Percentiles rank a stretch among this genome's conserved stretches.
phyloP scores from a whole-genome alignment of 1,284 basidiomycete genomes.

The Schizophyllum commune region DNA sequence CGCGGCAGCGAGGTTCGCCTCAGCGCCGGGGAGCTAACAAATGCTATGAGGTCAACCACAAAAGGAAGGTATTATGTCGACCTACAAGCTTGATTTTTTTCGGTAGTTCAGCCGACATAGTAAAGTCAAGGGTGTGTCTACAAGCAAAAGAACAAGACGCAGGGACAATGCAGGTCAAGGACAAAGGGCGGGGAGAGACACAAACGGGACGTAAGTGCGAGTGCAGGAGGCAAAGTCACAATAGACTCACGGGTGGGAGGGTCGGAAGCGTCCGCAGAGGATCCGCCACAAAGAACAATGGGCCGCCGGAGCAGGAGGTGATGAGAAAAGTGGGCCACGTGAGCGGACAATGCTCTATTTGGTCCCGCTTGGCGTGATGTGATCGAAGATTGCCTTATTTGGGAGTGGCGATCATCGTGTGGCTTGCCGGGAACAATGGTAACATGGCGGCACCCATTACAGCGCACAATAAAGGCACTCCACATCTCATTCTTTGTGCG shows the following conservation, averaged over 20 bases:
- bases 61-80: neutral
- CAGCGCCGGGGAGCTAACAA: conserved; percentile 64
- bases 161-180: neutral
- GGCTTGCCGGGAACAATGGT: neutral
- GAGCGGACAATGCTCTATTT: neutral
- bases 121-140: neutral
- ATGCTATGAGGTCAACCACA: neutral
- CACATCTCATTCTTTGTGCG: neutral
- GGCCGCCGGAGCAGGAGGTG: neutral
- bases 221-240: neutral
- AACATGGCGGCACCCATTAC: neutral
- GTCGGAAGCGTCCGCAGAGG: neutral
- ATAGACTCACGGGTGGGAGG: neutral
- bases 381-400: neutral
- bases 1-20: conserved; percentile 79
- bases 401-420: neutral
- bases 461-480: neutral
- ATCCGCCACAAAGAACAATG: neutral
- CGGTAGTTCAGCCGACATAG: conserved; percentile 29
- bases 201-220: neutral
- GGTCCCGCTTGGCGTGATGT: neutral
- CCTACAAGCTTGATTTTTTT: conserved; percentile 54
- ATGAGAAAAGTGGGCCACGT: neutral
- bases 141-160: neutral
- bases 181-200: neutral